phyloP scores from a whole-genome alignment of 306 rosid genomes.

The Lithocarpus polystachyus region DNA sequence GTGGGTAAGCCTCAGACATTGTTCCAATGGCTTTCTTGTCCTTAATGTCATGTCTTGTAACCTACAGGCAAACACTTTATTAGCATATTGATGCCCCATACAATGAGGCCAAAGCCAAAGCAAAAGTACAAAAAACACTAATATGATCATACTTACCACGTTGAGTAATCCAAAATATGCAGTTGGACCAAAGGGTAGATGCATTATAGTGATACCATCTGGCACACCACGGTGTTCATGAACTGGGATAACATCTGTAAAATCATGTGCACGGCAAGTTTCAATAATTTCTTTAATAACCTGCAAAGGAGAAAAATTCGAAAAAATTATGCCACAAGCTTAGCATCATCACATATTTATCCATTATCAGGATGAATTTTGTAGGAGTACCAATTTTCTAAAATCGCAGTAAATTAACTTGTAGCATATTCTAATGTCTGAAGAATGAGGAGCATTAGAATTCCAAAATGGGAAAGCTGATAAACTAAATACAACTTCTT shows the following conservation, averaged over 20 bases:
- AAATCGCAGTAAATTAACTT: too few relatives aligned
- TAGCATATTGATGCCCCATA: slow-evolving; percentile 18
- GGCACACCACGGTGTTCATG: slow-evolving; percentile 98
- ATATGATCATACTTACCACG: slow-evolving; percentile 56
- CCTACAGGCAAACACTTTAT: slow-evolving; percentile 44
- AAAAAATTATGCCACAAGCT: neutral
- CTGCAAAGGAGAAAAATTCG: slow-evolving; percentile 30
- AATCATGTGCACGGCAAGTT: slow-evolving; percentile 81
- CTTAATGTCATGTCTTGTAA: slow-evolving; percentile 90
- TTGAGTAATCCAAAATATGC: slow-evolving; percentile 86
- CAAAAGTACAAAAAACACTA: slow-evolving; percentile 5
- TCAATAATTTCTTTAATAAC: slow-evolving; percentile 88
- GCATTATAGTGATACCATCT: slow-evolving; percentile 80
- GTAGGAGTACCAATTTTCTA: too few relatives aligned
- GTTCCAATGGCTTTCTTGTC: slow-evolving; percentile 80
- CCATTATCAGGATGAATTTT: too few relatives aligned
- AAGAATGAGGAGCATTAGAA: too few relatives aligned
- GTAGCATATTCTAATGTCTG: too few relatives aligned
- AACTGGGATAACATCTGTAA: slow-evolving; percentile 79
- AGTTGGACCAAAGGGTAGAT: slow-evolving; percentile 91
- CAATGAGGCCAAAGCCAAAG: neutral
- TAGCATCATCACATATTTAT: too few relatives aligned
- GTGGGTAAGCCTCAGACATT: slow-evolving; percentile 94
- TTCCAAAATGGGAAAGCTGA: too few relatives aligned
- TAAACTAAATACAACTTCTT: too few relatives aligned